Conservation (phyloP, 116 monocot genomes). For the Phalaenopsis hybrid region DNA sequence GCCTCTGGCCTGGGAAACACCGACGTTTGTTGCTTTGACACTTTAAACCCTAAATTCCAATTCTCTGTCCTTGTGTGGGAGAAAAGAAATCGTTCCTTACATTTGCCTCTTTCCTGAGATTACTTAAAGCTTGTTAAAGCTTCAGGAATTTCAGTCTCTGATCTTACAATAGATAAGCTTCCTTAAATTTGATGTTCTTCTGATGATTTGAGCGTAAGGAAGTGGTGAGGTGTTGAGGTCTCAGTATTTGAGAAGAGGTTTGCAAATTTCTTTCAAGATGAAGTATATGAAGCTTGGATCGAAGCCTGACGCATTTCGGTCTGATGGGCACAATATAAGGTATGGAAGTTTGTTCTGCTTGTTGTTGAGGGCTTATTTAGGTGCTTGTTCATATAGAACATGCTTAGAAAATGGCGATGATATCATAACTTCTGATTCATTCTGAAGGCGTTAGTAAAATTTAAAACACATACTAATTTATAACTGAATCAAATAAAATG, state of each 20-base stretch:
- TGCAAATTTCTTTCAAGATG: constrained; percentile 21
- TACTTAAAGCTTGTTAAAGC: not conserved
- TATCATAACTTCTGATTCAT: not conserved
- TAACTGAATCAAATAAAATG: not conserved
- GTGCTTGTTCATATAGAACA: not conserved
- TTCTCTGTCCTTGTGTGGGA: not conserved
- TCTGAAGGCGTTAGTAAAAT: not conserved
- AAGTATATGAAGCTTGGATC: constrained; percentile 83
- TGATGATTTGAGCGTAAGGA: not conserved
- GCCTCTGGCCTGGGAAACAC: constrained; percentile 25
- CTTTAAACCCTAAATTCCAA: constrained; percentile 12
- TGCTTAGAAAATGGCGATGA: not conserved
- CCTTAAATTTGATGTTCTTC: not conserved
- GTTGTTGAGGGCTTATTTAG: not conserved
- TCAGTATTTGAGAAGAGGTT: constrained; percentile 7
- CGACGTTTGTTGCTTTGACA: not conserved
- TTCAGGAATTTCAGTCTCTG: not conserved
- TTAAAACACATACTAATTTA: not conserved
- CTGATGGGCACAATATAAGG: constrained; percentile 48
- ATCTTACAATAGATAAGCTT: not conserved
- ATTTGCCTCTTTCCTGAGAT: not conserved
- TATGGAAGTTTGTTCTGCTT: constrained; percentile 6
- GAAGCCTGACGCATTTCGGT: constrained; percentile 56
- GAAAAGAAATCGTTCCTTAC: not conserved
- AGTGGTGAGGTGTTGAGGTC: constrained; percentile 1